Evolutionary conservation across 495 filamentous ascomycete species (phyloP), one percentile per base, ranked within the genome.

Genomic region (Aspergillus ostianus): DNA sequence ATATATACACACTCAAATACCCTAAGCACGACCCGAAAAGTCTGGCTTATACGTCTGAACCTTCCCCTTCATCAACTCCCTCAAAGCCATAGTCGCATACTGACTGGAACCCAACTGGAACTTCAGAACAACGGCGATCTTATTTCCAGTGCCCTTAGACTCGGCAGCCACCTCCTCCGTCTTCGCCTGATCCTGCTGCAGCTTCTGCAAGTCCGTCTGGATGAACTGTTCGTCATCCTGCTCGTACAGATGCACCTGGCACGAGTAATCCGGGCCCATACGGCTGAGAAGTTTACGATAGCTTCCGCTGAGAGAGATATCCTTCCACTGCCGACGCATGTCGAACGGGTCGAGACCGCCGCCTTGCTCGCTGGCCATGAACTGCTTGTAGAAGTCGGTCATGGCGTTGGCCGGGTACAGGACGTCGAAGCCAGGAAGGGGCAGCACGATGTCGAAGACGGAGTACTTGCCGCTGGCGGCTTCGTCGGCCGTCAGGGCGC

Each of bases 61-160:
- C 41, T 82, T 85, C 2, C 87, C 88, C 68, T 85, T 89, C 78
- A 86, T 88, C 66, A 98, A 75, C 78, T 98, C 94, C 47, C 94
- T 81, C 61, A 98, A 77, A 9, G 91, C 94, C 82, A 98, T 89
- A 2, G 95, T 98, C 0, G 94, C 94, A 69, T 98, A 98, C 70
- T 93, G 90, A 70, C 91, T 93, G 2, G 85, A 84, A 21, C 87
- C 87, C 19, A 98, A 79, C 69, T 93, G 86, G 72, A 98, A 86
- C 70, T 88, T 96, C 56, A 98, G 68, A 13, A 97, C 80, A 2
- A 96, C 87, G 10, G 91, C 93, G 56, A 97, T 76, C 70, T 91
- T 93, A 55, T 76, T 65, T 8, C 60, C 57, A 17, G 21, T 55
- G 20, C 30, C 57, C 5, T 15, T 67, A 41, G 60, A 47, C 9